Base-by-base conservation (phyloP, 352 stramenopile species). In the Phytophthora pisi region DNA sequence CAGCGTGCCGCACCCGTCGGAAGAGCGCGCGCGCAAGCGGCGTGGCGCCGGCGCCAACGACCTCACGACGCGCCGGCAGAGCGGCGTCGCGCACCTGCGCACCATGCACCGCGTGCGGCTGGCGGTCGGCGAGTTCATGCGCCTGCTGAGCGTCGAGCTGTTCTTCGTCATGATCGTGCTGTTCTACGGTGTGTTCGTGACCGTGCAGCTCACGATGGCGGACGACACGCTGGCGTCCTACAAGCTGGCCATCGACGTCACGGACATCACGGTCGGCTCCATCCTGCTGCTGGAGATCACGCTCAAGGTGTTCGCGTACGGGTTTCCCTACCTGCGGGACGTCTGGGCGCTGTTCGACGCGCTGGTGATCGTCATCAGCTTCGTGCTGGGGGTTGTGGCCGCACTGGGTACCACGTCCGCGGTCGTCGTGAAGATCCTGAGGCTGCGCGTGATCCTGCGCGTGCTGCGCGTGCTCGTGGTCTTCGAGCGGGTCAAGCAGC, bases 111-210 rank as follows among this genome's bases (percentile, higher is more conserved):
- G 75, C 24, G 38, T 87, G 4, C 84, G 86, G 0, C 55, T 90
- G 15, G 38, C 62, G 7, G 76, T 96, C 5, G 87, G 87, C 58
- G 81, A 91, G 57, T 95, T 94, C 63, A 93, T 96, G 84, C 82
- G 82, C 28, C 75, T 89, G 61, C 72, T 96, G 4, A 89, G 88
- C 65, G 89, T 96, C 24, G 86, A 96, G 67, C 63, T 95, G 24
- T 96, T 96, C 60, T 96, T 96, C 67, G 86, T 93, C 38, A 91
- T 94, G 74, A 92, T 95, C 68, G 84, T 96, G 55, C 77, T 96
- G 26, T 78, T 75, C 61, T 94, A 96, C 68, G 89, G 89, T 28
- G 73, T 90, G 38, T 95, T 96, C 50, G 89, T 95, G 67, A 77
- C 92, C 15, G 72, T 92, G 43, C 89, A 96, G 75, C 88, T 96